Percentiles rank a stretch among this genome's conserved stretches.
Evolutionary conservation across 1,139 yeast genomes (phyloP).

Genomic region (Petasospora fabianii): DNA sequence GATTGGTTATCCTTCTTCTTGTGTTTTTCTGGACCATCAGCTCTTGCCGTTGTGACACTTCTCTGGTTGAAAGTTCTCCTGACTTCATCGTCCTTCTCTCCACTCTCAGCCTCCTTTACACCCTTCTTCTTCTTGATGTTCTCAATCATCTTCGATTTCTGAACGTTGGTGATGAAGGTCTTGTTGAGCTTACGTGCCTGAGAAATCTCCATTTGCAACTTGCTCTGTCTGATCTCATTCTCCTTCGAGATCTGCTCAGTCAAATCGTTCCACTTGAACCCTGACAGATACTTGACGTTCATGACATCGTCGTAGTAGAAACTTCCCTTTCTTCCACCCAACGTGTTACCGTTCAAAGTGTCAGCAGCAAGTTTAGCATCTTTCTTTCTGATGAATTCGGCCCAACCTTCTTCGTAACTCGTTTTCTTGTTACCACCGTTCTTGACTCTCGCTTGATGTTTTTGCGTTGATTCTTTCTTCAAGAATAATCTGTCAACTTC

Average conservation of each 20-base stretch:
- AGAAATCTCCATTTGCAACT: slow-evolving; percentile 80
- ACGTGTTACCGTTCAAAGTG: slow-evolving; percentile 79
- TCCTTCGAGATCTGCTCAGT: slow-evolving; percentile 93
- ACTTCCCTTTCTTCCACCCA: slow-evolving; percentile 92
- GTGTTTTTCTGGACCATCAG: slow-evolving; percentile 50
- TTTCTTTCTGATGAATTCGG: slow-evolving; percentile 76
- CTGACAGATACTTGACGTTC: slow-evolving; percentile 83
- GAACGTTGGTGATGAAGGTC: slow-evolving; percentile 78
- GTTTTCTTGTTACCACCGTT: slow-evolving; percentile 93
- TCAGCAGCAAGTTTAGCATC: slow-evolving; percentile 88
- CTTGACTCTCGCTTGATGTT: slow-evolving; percentile 65
- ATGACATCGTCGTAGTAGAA: slow-evolving; percentile 92
- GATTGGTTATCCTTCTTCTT: slow-evolving; percentile 32
- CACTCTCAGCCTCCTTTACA: too few relatives aligned
- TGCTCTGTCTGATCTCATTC: slow-evolving; percentile 83
- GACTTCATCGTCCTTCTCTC: slow-evolving; percentile 32
- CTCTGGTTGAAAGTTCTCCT: slow-evolving; percentile 63
- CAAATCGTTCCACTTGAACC: slow-evolving; percentile 92
- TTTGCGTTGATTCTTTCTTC: slow-evolving; percentile 76
- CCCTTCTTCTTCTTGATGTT: slow-evolving; percentile 50
- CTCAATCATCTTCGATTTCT: slow-evolving; percentile 74
- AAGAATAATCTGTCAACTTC: slow-evolving; percentile 79
- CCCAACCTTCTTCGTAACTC: slow-evolving; percentile 95
- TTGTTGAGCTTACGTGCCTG: slow-evolving; percentile 87
- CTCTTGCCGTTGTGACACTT: slow-evolving; percentile 59